These are phyloP conservation scores for Rhodotorula sp. DNA, from an alignment of 1,284 basidiomycete genomes.

Conservation along the genomic window DNA sequence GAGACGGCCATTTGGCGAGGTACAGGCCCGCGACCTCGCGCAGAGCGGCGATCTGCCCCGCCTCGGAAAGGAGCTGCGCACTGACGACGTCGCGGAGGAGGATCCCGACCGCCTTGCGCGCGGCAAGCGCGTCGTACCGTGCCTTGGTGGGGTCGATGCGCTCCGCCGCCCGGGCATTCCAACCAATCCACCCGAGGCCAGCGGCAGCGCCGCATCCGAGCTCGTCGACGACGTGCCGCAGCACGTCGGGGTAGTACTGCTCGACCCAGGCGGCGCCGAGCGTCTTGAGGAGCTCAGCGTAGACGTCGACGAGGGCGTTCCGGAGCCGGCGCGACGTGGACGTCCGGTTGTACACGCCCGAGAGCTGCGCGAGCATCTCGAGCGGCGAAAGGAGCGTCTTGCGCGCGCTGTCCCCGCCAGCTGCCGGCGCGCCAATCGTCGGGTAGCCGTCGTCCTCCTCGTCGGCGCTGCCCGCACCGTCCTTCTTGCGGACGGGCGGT, in stretches of 20 bases:
- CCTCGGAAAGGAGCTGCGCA: conserved; percentile 83
- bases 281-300: conserved; percentile 71
- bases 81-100: conserved; percentile 84
- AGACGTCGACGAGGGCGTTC: conserved; percentile 86
- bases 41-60: conserved; percentile 87
- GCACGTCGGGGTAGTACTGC: conserved; percentile 74
- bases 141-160: conserved; percentile 48
- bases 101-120: conserved; percentile 72
- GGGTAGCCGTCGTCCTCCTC: conserved; percentile 61
- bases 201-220: conserved; percentile 57
- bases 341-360: conserved; percentile 72
- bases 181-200: conserved; percentile 51
- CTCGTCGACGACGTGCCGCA: conserved; percentile 71
- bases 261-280: conserved; percentile 82
- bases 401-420: conserved; percentile 31
- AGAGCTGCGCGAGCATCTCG: conserved; percentile 82
- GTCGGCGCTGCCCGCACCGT: conserved; percentile 61
- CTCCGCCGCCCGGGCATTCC: conserved; percentile 34
- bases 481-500: conserved; percentile 51
- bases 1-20: conserved; percentile 85
- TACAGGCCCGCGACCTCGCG: conserved; percentile 79
- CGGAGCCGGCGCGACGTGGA: conserved; percentile 63
- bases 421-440: conserved; percentile 55
- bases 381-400: conserved; percentile 72
- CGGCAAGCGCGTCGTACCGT: conserved; percentile 72